Conservation (phyloP, 306 rosid species). For the Pterocarpus santalinus region DNA sequence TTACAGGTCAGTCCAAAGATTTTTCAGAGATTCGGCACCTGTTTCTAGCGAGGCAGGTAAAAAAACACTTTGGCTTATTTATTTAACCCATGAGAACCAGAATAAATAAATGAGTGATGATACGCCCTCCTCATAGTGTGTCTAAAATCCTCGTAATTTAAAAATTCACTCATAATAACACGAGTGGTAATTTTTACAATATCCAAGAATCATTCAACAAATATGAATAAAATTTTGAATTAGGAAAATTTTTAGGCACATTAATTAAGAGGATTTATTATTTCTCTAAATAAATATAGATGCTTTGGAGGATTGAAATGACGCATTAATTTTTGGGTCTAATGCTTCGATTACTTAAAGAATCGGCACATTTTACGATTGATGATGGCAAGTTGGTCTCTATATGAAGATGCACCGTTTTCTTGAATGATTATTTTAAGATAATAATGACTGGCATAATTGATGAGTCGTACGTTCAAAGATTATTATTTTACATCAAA, state of each 20-base stretch:
- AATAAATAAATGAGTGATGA: not conserved
- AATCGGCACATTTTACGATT: not conserved
- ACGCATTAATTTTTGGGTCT: not conserved
- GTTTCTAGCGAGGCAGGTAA: conserved; percentile 12
- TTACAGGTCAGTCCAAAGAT: not conserved
- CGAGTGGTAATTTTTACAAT: no score
- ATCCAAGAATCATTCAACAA: no score
- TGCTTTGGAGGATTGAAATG: conserved; percentile 27
- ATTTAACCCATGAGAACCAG: not conserved
- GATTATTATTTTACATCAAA: not conserved
- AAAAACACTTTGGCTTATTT: not conserved
- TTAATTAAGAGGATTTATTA: no score
- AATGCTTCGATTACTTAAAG: not conserved
- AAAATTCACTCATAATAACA: no score
- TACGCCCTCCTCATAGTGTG: no score
- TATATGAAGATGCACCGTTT: not conserved
- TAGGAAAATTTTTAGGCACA: no score
- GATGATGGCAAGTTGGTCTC: conserved; percentile 18
- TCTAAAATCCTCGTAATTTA: no score
- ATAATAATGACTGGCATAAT: not conserved
- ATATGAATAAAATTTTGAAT: no score
- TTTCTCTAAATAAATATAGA: not conserved
- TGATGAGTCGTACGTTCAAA: not conserved
- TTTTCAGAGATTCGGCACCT: conserved; percentile 14
- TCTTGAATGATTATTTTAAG: not conserved